Percentiles rank a stretch among this genome's conserved stretches.
Conservation (phyloP, 306 rosid species). For the Vigna reflexopilosa region DNA sequence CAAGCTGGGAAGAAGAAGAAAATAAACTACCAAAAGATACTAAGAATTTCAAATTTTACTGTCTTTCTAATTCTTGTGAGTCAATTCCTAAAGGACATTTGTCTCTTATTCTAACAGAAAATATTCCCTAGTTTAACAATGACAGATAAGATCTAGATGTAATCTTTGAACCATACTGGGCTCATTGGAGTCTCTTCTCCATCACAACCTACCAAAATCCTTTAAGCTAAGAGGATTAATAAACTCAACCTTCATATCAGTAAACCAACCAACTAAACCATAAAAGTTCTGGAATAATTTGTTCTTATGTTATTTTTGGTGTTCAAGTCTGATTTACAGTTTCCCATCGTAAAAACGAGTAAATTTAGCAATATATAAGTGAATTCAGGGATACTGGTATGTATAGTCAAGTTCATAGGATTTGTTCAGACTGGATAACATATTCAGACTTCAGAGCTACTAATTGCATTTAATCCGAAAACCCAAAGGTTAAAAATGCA, state of each 20-base stretch:
- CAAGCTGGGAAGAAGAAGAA: neutral
- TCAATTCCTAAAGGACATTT: too few relatives aligned
- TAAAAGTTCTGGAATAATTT: neutral
- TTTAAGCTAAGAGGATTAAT: neutral
- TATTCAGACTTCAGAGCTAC: conserved; percentile 3
- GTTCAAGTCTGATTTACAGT: too few relatives aligned
- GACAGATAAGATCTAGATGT: too few relatives aligned
- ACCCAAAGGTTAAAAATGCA: neutral
- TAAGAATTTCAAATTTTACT: too few relatives aligned
- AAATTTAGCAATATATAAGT: too few relatives aligned
- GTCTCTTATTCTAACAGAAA: too few relatives aligned
- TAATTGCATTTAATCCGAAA: neutral
- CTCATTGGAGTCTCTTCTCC: neutral
- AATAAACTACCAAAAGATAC: too few relatives aligned
- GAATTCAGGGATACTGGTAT: neutral
- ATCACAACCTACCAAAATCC: conserved; percentile 3
- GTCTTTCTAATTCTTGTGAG: too few relatives aligned
- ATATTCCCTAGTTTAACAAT: too few relatives aligned
- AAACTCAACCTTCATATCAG: neutral
- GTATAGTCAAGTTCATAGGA: neutral
- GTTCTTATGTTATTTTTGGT: neutral
- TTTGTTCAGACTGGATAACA: neutral
- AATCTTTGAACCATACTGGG: neutral
- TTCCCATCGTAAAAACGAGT: too few relatives aligned
- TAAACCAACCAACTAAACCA: neutral